Conservation (phyloP, 331 rosid species). For the Stylosanthes scabra region DNA sequence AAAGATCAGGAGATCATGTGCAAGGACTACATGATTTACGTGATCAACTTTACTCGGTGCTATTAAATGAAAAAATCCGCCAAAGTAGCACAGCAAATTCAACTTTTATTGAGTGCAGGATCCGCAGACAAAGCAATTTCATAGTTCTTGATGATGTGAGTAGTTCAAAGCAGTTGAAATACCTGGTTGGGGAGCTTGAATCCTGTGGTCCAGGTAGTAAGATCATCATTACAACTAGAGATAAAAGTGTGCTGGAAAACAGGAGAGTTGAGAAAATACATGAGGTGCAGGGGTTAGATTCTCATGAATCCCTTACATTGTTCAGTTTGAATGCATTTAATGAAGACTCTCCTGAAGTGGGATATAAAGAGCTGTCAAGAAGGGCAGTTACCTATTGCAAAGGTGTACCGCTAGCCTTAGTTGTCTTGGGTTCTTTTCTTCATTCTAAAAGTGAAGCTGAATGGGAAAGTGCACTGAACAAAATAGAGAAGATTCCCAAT, state of each 20-base stretch:
- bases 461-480: neutral
- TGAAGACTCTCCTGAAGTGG: neutral
- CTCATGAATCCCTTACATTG: neutral
- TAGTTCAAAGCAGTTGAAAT: neutral
- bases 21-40: neutral
- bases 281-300: neutral
- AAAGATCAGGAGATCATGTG: neutral
- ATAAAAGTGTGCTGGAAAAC: conserved; percentile 7
- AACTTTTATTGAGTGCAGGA: neutral
- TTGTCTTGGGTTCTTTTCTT: neutral
- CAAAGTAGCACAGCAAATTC: neutral
- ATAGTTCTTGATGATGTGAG: conserved; percentile 29
- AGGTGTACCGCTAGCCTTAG: conserved; percentile 38
- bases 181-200: neutral
- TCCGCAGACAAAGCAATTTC: neutral
- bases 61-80: neutral
- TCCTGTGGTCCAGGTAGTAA: conserved; percentile 2
- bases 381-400: neutral
- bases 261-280: neutral
- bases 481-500: neutral
- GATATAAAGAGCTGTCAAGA: neutral
- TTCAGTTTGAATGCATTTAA: neutral
- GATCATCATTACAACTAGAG: conserved; percentile 10
- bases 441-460: neutral
- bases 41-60: neutral